Conservation (phyloP, 2,329 filamentous ascomycete genomes). For the Tolypocladium tropicale region DNA sequence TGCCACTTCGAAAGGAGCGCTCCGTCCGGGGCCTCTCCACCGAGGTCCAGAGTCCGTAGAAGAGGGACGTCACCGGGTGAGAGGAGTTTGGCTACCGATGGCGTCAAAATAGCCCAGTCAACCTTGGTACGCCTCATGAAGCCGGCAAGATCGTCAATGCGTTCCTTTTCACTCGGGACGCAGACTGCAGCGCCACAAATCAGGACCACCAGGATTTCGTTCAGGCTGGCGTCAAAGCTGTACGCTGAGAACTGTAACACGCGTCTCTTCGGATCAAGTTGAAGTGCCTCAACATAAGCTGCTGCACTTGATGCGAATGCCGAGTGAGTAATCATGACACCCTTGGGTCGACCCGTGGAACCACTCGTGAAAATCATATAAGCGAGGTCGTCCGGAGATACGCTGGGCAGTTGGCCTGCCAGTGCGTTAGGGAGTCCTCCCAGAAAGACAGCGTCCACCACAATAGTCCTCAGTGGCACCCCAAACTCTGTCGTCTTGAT, state of each 20-base stretch:
- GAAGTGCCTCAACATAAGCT: neutral
- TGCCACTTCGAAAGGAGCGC: neutral
- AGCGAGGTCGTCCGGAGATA: constrained; percentile 10
- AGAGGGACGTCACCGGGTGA: neutral
- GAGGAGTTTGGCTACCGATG: neutral
- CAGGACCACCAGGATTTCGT: neutral
- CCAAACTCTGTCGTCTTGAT: neutral
- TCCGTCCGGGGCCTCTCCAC: neutral
- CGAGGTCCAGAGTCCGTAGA: neutral
- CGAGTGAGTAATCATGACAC: constrained; percentile 28
- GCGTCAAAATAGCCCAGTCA: neutral
- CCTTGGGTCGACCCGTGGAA: constrained; percentile 47
- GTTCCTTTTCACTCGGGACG: neutral
- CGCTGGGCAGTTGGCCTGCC: neutral
- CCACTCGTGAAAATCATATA: constrained; percentile 50
- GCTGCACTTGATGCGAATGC: neutral
- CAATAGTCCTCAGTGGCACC: neutral
- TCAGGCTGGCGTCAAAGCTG: constrained; percentile 1
- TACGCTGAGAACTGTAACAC: constrained; percentile 1
- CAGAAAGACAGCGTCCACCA: neutral
- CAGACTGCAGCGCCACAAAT: neutral
- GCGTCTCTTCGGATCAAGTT: neutral
- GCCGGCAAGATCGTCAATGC: neutral
- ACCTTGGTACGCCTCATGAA: neutral
- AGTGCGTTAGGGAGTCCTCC: neutral